These are phyloP conservation scores for Pseudophaeomoniella oleicola DNA, from an alignment of 2,329 filamentous ascomycete species.

Conservation along the genomic window DNA sequence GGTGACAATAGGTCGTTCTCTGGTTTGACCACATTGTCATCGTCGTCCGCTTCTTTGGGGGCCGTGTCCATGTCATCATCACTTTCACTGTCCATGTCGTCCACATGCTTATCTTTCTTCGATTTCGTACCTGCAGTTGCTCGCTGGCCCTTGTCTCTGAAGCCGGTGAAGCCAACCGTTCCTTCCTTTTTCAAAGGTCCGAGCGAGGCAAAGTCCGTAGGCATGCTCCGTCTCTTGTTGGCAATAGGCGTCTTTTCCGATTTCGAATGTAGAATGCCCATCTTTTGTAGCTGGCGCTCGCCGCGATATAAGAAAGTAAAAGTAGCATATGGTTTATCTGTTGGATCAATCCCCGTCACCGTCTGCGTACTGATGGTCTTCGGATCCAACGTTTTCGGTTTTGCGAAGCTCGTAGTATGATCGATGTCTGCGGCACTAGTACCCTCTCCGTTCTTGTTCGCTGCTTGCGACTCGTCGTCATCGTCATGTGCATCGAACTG, in stretches of 20 bases:
- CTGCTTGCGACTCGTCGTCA: slow-evolving; percentile 48
- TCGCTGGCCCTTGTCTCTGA: slow-evolving; percentile 55
- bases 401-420: slow-evolving; percentile 94
- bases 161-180: slow-evolving; percentile 78
- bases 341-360: slow-evolving; percentile 87
- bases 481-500: slow-evolving; percentile 96
- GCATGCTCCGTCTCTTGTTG: slow-evolving; percentile 65
- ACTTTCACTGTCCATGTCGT: slow-evolving; percentile 56
- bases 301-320: slow-evolving; percentile 98
- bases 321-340: slow-evolving; percentile 87
- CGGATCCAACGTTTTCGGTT: slow-evolving; percentile 87
- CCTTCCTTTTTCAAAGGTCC: slow-evolving; percentile 75
- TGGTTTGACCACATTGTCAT: slow-evolving; percentile 40
- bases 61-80: slow-evolving; percentile 53
- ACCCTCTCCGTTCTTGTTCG: slow-evolving; percentile 35
- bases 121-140: slow-evolving; percentile 31
- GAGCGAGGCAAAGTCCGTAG: slow-evolving; percentile 72
- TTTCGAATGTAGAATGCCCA: slow-evolving; percentile 73
- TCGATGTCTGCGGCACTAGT: slow-evolving; percentile 71
- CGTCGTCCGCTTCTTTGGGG: slow-evolving; percentile 37
- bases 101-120: slow-evolving; percentile 45
- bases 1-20: slow-evolving; percentile 37
- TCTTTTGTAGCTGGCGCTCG: slow-evolving; percentile 89
- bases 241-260: slow-evolving; percentile 43
- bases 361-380: slow-evolving; percentile 98